Conservation (phyloP, 306 rosid species). For the Casuarina glauca region DNA sequence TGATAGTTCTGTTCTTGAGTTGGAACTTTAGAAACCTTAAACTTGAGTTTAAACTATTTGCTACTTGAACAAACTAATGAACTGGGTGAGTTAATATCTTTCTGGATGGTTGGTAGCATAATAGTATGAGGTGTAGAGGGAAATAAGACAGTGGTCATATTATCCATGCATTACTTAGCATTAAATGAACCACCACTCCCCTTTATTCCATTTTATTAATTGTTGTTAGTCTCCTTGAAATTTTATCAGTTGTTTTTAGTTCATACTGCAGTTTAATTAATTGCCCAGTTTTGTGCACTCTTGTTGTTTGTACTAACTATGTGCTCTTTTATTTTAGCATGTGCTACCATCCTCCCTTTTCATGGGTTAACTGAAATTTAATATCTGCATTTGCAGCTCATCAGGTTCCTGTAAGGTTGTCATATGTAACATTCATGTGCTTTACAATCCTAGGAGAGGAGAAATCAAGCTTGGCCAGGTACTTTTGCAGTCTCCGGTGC, state of each 20-base stretch:
- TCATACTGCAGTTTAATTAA: constrained; percentile 1
- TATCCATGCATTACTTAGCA: not conserved
- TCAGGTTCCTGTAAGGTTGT: constrained; percentile 62
- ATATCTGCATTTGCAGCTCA: constrained; percentile 50
- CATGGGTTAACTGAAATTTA: constrained; percentile 21
- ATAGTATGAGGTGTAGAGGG: not conserved
- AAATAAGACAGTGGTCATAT: not conserved
- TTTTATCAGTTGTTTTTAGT: not conserved
- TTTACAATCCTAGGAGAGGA: constrained; percentile 89
- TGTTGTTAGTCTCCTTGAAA: not conserved
- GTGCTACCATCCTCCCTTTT: not conserved
- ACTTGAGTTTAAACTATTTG: not conserved
- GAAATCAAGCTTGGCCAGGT: constrained; percentile 99
- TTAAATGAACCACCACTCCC: not conserved
- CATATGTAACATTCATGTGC: constrained; percentile 84
- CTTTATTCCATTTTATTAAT: not conserved
- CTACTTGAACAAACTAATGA: not conserved
- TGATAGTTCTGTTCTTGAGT: not conserved
- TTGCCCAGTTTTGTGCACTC: not conserved
- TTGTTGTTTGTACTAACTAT: constrained; percentile 4
- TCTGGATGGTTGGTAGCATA: not conserved
- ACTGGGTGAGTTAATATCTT: not conserved
- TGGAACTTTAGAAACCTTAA: not conserved
- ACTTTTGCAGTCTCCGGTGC: constrained; percentile 25
- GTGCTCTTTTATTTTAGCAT: not conserved